Evolutionary conservation across 176 grass and related monocot genomes (phyloP), one percentile per base, ranked within the genome.

Genomic region (Coix lacrymajobi): DNA sequence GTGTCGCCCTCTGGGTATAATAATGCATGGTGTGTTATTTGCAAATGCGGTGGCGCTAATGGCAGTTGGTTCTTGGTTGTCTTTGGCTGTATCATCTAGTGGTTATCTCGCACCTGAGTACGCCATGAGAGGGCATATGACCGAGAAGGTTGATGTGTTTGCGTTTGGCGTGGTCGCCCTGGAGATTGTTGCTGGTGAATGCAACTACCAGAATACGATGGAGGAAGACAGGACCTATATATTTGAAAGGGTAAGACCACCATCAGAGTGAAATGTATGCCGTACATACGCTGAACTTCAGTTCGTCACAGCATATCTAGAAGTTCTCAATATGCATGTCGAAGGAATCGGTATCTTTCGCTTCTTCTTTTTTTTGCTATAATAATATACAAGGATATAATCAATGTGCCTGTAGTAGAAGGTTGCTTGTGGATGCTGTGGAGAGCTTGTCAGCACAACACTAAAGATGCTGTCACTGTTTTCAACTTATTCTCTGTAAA

Each of bases 21-120:
- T 56, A 11, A 26, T 75, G 54, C 49, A 33, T 68, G 54, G 15
- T 32, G 4, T 52, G 2, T 63, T 80, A 22, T 79, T 60, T 32
- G 32, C 16, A 17, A 30, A 65, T 15, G 46, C 37, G 30, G 11
- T 24, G 22, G 22, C 73, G 22, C 54, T 79, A 15, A 75, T 43
- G 1, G 15, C 4, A 26, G 34, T 30, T 17, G 41, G 28, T 72
- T 75, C 22, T 39, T 24, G 36, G 34, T 40, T 69, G 19, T 13
- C 22, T 75, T 86, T 81, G 16, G 4, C 11, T 66, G 5, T 20
- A 48, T 49, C 29, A 66, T 64, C n/a, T 40, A 96, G 93, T 84
- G 93, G 93, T 17, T 96, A 97, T 64, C 86, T 97, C 16, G 94
- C 94, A 68, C 91, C 91, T 14, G 93, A 96, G 83, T 96, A 96